Base-by-base conservation (phyloP, 2,329 filamentous ascomycete genomes). In the Beauveria asiatica region DNA sequence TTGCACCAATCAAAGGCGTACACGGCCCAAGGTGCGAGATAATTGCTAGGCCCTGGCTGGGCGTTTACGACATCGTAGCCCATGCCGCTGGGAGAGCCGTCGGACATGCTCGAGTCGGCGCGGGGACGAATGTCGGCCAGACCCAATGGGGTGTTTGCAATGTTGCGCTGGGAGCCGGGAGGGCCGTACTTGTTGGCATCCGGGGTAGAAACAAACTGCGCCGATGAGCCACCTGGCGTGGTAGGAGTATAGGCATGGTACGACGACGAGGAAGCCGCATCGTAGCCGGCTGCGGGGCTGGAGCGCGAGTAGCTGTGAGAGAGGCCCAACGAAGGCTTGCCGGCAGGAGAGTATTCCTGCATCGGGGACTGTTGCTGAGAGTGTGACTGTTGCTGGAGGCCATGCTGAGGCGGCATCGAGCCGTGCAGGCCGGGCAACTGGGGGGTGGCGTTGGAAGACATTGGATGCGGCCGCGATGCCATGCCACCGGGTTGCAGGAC, bases 1-100 rank as follows among this genome's bases (percentile, higher is more conserved):
- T 99, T 99, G 78, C 94, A 99, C 94, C 94, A 99, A 76, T 99
- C 94, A 68, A 96, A 93, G 13, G 94, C 93, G 73, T 97, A 99
- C 59, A 96, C 87, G 16, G 92, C 88, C 91, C 94, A 99, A 0
- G 93, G 92, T 5, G 93, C 92, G 64, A 96, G 77, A 70, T 97
- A 96, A 72, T 93, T 97, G 79, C 91, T 96, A 64, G 93, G 95
- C 70, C 89, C 74, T 70, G 87, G 72, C 74, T 84, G 78, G 63
- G 84, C 72, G 70, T 84, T 83, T 64, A 84, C 83, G 56, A 85
- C 79, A 68, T 92, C 89, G 70, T 88, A 88, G 56, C 83, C 78
- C 46, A 80, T 65, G 73, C 79, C 73, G 74, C 86, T 86, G 46
- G 85, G 80, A 16, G 83, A 77, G 54, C 85, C 84, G 65, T 96